phyloP scores from a whole-genome alignment of 2,329 filamentous ascomycete species.

The Colletotrichum theobromicola region DNA sequence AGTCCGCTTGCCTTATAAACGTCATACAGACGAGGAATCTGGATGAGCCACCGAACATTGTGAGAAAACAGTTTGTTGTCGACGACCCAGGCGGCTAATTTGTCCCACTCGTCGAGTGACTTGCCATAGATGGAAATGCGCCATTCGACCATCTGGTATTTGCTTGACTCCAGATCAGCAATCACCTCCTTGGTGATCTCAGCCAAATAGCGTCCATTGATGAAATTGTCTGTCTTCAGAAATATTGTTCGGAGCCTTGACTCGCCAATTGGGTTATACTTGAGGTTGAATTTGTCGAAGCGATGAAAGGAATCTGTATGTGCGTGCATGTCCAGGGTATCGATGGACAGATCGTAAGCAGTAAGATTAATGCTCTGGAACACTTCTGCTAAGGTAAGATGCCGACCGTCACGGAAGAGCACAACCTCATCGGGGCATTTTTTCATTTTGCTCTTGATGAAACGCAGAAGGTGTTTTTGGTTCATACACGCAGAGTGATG shows the following conservation, averaged over 20 bases:
- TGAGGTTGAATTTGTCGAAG: constrained; percentile 99
- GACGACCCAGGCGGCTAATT: constrained; percentile 94
- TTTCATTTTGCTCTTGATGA: constrained; percentile 99
- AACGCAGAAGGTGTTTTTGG: constrained; percentile 95
- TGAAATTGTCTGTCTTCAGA: constrained; percentile 97
- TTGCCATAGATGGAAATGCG: constrained; percentile 97
- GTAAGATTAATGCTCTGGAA: constrained; percentile 98
- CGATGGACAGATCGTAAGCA: constrained; percentile 96
- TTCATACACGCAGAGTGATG: constrained; percentile 99
- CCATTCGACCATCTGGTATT: constrained; percentile 99
- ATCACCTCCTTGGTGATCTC: constrained; percentile 99
- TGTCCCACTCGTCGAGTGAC: constrained; percentile 94
- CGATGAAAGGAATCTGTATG: constrained; percentile 98
- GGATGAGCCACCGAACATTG: constrained; percentile 96
- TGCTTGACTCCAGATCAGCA: constrained; percentile 94
- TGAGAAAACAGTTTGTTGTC: constrained; percentile 98
- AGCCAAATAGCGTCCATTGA: constrained; percentile 92
- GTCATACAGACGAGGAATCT: constrained; percentile 92
- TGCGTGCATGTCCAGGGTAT: constrained; percentile 98
- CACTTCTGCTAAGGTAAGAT: constrained; percentile 89
- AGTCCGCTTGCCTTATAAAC: constrained; percentile 90
- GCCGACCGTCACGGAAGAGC: constrained; percentile 87
- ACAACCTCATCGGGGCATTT: constrained; percentile 95
- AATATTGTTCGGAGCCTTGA: constrained; percentile 97
- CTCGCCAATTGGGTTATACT: constrained; percentile 97